Base-by-base conservation (phyloP, 495 filamentous ascomycete genomes). In the Trichoderma asperelloides region DNA sequence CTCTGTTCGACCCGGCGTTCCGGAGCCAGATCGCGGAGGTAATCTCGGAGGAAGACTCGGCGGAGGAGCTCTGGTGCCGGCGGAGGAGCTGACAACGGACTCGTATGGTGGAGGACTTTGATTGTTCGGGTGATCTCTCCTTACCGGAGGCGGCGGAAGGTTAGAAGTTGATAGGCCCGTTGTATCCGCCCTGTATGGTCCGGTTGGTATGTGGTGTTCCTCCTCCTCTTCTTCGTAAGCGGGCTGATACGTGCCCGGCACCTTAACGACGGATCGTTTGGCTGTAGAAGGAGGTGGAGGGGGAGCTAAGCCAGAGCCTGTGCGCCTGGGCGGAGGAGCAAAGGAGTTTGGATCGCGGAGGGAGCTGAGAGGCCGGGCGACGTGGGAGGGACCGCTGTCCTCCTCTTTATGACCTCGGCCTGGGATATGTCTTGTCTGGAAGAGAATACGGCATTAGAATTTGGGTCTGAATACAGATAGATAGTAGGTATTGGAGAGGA, bases 291-390 rank as follows among this genome's bases (percentile, higher is more conserved):
- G 41, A 18, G 67, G 18, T 43, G 37, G 55, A 39, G 62, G 25
- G 40, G 63, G 43, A 47, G 65, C 27, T 16, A 68, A 16, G 40
- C 18, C 57, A 45, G 68, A 45, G 37, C 47, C 23, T 63, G 66
- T 33, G 21, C 69, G 66, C 11, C 37, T 55, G 65, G 65, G 67
- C 66, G 63, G 62, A 64, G 33, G 65, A 13, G 21, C 92, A 75
- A 98, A 97, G 15, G 88, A 83, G 0, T 86, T 74, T 2, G 95
- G 94, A 75, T 98, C 95, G 71, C 89, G 88, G 23, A 98, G 81
- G 2, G 89, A 81, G 4, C 87, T 84, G n/a, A 96, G 75, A 2
- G 95, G 94, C 6, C 81, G 79, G 21, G 91, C 86, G 69, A 84
- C 78, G 72, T 89, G 78, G 21, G 63, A 6, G 39, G 18, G 13